Evolutionary conservation across 257 asterid species (phyloP), one percentile per base, ranked within the genome.

Genomic region (Gentiana straminea): DNA sequence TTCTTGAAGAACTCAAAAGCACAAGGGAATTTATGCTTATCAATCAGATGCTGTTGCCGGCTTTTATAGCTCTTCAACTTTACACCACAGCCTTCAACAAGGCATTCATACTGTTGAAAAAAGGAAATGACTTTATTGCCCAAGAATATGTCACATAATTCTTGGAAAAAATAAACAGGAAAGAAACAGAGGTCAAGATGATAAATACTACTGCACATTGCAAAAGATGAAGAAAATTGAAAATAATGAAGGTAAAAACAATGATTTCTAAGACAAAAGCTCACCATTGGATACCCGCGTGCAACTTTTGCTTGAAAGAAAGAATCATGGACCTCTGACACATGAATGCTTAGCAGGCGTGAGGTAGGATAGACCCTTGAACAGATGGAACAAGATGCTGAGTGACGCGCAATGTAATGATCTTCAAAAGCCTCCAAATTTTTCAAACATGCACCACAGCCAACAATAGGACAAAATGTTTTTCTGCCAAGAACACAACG

Each of bases 311-410:
- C 96, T 72, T 91, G 84, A 54, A 91, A 91, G 81, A 86, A 91
- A 52, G 96, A 91, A 83, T 87, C 96, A 60, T 87, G 96, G 60
- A 77, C 86, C 78, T 86, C 96, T 36, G 98, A 87, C n/a, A 91
- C 77, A 61, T 91, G 98, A 64, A 91, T 79, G 65, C 94, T 82
- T 65, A 91, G 95, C 69, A 91, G 75, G 44, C 80, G 95, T 37
- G 96, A 76, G 0, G 98, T 91, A 13, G 98, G 98, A 69, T 79
- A 91, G 58, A 84, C 96, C 75, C 83, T 81, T 46, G 94, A 79
- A 81, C 98, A 91, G 65, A 84, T 84, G 2, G 98, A 82, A 75
- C 98, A 91, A 68, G 95, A 83, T 68, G 98, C 89, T 62, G 68
- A 73, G 64, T 91, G 96, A n/a, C 96, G 84, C 57, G 98, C 80